Evolutionary conservation across 78 protist species (phyloP), one percentile per base, ranked within the genome.

Genomic region (Blattamonas nauphoetae): DNA sequence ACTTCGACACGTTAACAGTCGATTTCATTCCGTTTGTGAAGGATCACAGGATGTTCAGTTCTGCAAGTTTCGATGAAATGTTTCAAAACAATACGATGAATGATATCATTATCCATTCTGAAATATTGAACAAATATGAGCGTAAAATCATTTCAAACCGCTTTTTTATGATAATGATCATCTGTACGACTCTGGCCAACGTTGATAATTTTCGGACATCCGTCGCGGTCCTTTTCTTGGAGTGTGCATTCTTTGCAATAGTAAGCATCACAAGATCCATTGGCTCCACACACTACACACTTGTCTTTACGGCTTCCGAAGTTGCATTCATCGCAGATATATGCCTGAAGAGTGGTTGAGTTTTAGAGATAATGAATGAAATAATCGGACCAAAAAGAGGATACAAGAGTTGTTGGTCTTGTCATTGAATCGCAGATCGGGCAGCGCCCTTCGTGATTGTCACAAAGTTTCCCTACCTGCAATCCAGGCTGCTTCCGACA

Each of bases 271-370:
- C 38, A 11, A 55, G 21, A 11, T 29, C 71, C 71, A 55, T 11
- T 11, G 11, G 38, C 71, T 29, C 71, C 71, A 55, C 71, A 55
- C 11, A 55, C 21, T 55, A 55, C 71, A 21, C 71, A 55, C 21
- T 21, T 55, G 71, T 21, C 71, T 29, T 11, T 21, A 55, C 21
- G 21, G 11, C 38, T 29, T 55, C 71, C 71, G 21, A 29, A 55
- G 71, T 55, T 55, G 71, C 71, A 55, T 55, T 55, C 71, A 55
- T 55, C 71, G 71, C 71, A 55, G 21, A 55, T 55, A 55, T 55
- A 21, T 29, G 21, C 71, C 71, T 55, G 21, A 55, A 55, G 11
- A 55, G 11, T 21, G 71, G 21, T 29, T 29, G 21, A 55, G 11
- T 29, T 21, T 11, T 55, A 29, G 38, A 55, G 21, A 11, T 29